These are phyloP conservation scores for Flaveria floridana DNA, from an alignment of 140 eudicot species.

Conservation along the genomic window DNA sequence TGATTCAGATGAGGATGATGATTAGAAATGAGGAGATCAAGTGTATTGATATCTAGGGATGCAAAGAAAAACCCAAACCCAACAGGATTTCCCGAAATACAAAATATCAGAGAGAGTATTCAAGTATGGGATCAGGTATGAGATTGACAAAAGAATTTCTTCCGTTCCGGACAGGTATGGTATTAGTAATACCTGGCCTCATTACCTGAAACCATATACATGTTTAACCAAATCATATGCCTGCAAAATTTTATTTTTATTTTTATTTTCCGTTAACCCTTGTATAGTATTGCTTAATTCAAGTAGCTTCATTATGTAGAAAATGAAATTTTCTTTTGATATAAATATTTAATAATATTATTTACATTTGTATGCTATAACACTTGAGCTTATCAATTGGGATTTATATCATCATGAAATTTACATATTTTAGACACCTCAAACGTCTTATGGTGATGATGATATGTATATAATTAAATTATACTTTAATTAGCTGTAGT, in stretches of 20 bases:
- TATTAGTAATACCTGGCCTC: not conserved
- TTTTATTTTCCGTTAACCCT: not conserved
- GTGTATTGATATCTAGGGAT: constrained; percentile 19
- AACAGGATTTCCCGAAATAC: too few species aligned
- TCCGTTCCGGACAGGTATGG: not conserved
- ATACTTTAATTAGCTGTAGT: not conserved
- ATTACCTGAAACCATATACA: too few species aligned
- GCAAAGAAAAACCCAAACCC: not conserved
- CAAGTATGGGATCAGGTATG: too few species aligned
- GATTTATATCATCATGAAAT: not conserved
- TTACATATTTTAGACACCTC: not conserved
- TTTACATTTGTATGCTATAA: not conserved
- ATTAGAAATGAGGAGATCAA: constrained; percentile 30
- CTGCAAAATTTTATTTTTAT: not conserved
- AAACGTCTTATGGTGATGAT: too few species aligned
- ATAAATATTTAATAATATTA: too few species aligned
- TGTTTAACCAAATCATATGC: not conserved
- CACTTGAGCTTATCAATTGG: not conserved
- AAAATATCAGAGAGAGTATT: too few species aligned
- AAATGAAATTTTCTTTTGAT: not conserved
- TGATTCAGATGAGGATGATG: constrained; percentile 59
- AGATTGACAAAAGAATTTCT: too few species aligned
- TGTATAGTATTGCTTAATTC: not conserved
- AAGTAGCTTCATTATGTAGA: not conserved
- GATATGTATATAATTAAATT: too few species aligned